Base-by-base conservation (phyloP, 139 green algal genomes). In the Pedinophyceae sp. region DNA sequence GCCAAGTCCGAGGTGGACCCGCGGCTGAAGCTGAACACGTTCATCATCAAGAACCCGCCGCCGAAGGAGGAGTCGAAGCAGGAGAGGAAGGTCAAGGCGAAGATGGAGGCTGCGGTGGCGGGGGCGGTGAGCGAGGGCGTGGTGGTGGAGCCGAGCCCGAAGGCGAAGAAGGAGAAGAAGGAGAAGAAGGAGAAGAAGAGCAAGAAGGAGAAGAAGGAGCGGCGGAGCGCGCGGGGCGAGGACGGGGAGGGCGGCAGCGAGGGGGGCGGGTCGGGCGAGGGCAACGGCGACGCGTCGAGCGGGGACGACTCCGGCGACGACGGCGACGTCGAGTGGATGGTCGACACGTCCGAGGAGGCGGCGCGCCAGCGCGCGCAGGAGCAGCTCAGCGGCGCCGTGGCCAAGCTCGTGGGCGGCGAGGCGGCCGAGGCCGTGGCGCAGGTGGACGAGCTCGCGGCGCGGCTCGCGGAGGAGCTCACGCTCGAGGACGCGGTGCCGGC, bases 41-140 rank as follows among this genome's bases (percentile, higher is more conserved):
- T 89, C 79, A 97, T 98, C 65, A 63, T 97, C 52, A 97, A 97
- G 54, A 97, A 98, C 74, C 91, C 91, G 1, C 91, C 91, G 13
- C 54, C 71, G 59, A 74, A 71, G 69, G 47, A 68, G 58, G 74
- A 78, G 52, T 54, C 74, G 15, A 64, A 72, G 38, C 69, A 68
- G 30, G 68, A 77, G 47, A 76, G 63, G 50, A 69, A 72, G 55
- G 62, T 49, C 16, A 59, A 52, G 54, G 57, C 13, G 29, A 4
- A 54, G 34, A n/a, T 60, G 26, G 41, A 58, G 47, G 54, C 59
- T 51, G 30, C 51, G 27, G 30, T 57, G 15, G 50, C 57, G n/a
- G 23, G 25, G 23, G 60, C 46, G 4, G 27, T 49, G n/a, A 24
- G 25, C 40, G 53, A 54, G 50, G 40, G 28, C 20, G 28, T 26